Evolutionary conservation across 768 basidiomycete genomes (phyloP).

Genomic region (Filobasidium wieringae): DNA sequence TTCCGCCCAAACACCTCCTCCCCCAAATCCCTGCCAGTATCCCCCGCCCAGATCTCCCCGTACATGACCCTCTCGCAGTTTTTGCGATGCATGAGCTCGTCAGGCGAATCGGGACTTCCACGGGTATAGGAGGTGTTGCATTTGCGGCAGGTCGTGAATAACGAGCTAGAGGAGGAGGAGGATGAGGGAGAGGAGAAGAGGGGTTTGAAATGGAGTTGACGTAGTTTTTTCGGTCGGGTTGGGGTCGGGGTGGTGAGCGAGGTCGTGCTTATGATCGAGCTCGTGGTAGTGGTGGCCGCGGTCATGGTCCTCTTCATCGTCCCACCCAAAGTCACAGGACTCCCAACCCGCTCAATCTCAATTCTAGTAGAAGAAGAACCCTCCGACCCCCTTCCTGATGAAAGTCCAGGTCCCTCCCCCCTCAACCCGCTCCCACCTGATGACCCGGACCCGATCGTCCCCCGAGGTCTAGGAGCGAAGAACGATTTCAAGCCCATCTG

Average conservation of each 20-base stretch:
- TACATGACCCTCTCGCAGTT: constrained; percentile 30
- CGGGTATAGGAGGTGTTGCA: constrained; percentile 36
- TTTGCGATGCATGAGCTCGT: constrained; percentile 22
- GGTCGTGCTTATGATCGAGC: background rate
- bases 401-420: too few species aligned
- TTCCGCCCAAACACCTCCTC: background rate
- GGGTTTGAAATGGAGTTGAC: constrained; percentile 16
- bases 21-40: constrained; percentile 11
- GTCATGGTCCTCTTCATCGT: too few species aligned
- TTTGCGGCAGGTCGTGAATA: constrained; percentile 22
- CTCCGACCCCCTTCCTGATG: too few species aligned
- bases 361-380: too few species aligned
- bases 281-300: background rate
- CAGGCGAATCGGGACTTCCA: constrained; percentile 19
- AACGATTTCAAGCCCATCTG: too few species aligned
- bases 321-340: too few species aligned
- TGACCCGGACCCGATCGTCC: too few species aligned
- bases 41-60: constrained; percentile 30
- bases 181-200: constrained; percentile 1
- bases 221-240: background rate
- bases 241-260: background rate
- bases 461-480: background rate
- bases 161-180: constrained; percentile 2
- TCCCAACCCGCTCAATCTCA: too few species aligned
- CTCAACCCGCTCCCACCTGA: too few species aligned